A percentile compares a stretch with the other conserved stretches of the same genome.
Evolutionary conservation across 2,329 filamentous ascomycete species (phyloP).

Genomic region (Diaporthe velutina): DNA sequence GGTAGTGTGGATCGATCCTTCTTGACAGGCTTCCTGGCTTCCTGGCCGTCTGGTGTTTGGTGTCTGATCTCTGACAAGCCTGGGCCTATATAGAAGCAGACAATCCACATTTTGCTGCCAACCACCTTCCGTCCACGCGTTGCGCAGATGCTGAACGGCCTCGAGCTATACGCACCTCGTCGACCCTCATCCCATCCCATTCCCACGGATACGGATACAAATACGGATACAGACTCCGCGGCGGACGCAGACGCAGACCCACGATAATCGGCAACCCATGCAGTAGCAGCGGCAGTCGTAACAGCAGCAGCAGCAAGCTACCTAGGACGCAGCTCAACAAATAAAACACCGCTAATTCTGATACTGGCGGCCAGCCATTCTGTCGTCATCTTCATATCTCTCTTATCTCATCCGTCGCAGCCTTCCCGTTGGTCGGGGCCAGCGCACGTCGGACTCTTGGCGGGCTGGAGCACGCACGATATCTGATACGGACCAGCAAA

Average conservation of each 20-base stretch:
- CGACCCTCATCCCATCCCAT: neutral
- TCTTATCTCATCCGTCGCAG: conserved; percentile 37
- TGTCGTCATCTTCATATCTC: conserved; percentile 37
- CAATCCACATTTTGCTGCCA: conserved; percentile 21
- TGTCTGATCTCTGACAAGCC: conserved; percentile 32
- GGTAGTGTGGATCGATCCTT: conserved; percentile 33
- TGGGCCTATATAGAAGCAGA: conserved; percentile 29
- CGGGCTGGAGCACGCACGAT: conserved; percentile 35
- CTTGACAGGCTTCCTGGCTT: conserved; percentile 22
- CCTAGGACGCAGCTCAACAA: neutral
- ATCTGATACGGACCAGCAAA: conserved; percentile 38
- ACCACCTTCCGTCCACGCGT: neutral
- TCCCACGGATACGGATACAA: neutral
- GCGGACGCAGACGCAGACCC: neutral
- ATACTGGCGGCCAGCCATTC: conserved; percentile 33
- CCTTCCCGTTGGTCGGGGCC: conserved; percentile 33
- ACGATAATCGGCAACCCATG: conserved; percentile 12
- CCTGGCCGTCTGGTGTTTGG: conserved; percentile 22
- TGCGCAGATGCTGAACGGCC: neutral
- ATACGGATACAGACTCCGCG: neutral
- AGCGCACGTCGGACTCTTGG: conserved; percentile 35
- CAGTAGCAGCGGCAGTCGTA: neutral
- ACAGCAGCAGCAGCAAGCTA: neutral
- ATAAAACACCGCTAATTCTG: conserved; percentile 28
- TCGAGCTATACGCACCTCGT: conserved; percentile 8